phyloP scores from a whole-genome alignment of 1,139 yeast genomes.

The Chernovozyma sophiae-reginae region DNA sequence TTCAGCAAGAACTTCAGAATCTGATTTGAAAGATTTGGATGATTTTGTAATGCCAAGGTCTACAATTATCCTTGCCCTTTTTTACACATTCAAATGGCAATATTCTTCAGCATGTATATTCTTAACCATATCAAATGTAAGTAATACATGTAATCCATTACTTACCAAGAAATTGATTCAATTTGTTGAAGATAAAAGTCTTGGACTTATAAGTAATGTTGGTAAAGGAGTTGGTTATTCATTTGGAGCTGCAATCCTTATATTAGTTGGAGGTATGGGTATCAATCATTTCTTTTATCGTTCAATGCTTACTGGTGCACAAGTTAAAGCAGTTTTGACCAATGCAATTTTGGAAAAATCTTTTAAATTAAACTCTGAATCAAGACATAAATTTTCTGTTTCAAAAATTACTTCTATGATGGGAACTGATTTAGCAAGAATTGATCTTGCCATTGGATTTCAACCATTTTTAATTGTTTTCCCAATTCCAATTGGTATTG shows the following conservation, averaged over 20 bases:
- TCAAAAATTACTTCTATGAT: constrained; percentile 61
- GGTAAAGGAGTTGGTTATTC: constrained; percentile 39
- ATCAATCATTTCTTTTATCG: constrained; percentile 30
- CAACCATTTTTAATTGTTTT: constrained; percentile 27
- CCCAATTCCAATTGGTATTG: constrained; percentile 27
- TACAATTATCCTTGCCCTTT: constrained; percentile 34
- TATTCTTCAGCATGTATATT: constrained; percentile 39
- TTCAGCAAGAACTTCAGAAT: constrained; percentile 16
- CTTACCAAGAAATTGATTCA: constrained; percentile 39
- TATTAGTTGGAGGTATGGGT: constrained; percentile 17
- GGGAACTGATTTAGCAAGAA: constrained; percentile 35
- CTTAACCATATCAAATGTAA: constrained; percentile 41
- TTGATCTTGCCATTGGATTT: constrained; percentile 32
- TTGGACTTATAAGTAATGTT: constrained; percentile 14
- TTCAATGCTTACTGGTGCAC: constrained; percentile 52
- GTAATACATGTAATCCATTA: constrained; percentile 49
- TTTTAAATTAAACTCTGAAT: constrained; percentile 54
- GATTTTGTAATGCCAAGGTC: constrained; percentile 20
- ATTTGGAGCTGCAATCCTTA: constrained; percentile 18
- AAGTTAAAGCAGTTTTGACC: constrained; percentile 61
- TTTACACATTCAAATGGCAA: constrained; percentile 53
- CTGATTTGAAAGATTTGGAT: constrained; percentile 23
- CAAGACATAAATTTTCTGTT: constrained; percentile 56
- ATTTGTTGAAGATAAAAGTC: constrained; percentile 33
- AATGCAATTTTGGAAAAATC: constrained; percentile 67